These are phyloP conservation scores for Lachnellula hyalina DNA, from an alignment of 2,329 filamentous ascomycete genomes.

Conservation along the genomic window DNA sequence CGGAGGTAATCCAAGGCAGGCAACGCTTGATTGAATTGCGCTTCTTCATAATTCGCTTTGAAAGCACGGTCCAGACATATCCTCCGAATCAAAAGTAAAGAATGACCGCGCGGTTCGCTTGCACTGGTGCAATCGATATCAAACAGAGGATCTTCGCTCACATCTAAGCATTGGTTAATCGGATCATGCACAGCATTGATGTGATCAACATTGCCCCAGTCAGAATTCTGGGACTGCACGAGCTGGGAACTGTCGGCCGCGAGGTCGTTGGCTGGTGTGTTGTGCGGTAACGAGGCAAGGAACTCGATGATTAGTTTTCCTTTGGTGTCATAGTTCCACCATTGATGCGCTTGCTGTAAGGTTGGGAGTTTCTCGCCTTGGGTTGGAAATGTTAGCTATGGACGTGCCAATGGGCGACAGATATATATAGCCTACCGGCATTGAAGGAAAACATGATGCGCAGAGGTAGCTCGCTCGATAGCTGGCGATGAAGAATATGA, in stretches of 20 bases:
- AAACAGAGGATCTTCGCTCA: slow-evolving; percentile 14
- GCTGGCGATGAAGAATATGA: slow-evolving; percentile 17
- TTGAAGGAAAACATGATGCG: slow-evolving; percentile 29
- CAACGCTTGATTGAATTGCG: slow-evolving; percentile 20
- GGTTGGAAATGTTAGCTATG: not conserved
- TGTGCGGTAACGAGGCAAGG: slow-evolving; percentile 15
- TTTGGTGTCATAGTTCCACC: slow-evolving; percentile 23
- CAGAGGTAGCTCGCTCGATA: slow-evolving; percentile 18
- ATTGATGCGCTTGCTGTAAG: slow-evolving; percentile 21
- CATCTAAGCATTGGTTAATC: slow-evolving; percentile 15
- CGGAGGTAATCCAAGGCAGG: slow-evolving; percentile 26
- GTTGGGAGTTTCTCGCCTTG: slow-evolving; percentile 21
- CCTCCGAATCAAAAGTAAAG: slow-evolving; percentile 12
- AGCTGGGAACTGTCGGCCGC: not conserved
- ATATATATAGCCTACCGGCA: slow-evolving; percentile 16
- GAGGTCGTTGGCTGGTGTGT: slow-evolving; percentile 3
- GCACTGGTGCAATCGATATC: slow-evolving; percentile 7
- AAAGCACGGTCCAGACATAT: slow-evolving; percentile 20
- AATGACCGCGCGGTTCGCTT: slow-evolving; percentile 10
- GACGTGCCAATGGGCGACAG: not conserved
- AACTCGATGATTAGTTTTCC: slow-evolving; percentile 20
- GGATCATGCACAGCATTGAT: slow-evolving; percentile 2
- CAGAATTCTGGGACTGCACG: not conserved
- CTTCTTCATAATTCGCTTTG: slow-evolving; percentile 14
- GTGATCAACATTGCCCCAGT: not conserved